Percentiles rank a stretch among this genome's conserved stretches.
phyloP scores from a whole-genome alignment of 2,329 filamentous ascomycete genomes.

The Fusarium proliferatum region DNA sequence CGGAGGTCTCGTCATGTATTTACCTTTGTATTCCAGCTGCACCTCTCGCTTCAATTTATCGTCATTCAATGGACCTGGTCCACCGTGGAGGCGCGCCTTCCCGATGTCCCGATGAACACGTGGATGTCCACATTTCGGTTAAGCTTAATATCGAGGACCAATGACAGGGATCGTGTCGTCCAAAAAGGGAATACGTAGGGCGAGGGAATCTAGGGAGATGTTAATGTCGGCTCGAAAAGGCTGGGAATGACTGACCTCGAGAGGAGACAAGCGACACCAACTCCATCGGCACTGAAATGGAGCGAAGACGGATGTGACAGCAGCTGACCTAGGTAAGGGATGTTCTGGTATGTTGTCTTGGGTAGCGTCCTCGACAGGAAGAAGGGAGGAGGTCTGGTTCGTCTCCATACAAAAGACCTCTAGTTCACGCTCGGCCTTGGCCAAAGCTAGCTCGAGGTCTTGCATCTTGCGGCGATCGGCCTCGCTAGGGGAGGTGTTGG shows the following conservation, averaged over 20 bases:
- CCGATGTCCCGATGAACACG: neutral
- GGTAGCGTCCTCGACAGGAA: neutral
- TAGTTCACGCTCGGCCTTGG: neutral
- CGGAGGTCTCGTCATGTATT: too few relatives aligned
- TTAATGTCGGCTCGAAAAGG: neutral
- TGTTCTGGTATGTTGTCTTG: too few relatives aligned
- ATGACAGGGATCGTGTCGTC: neutral
- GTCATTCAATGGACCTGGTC: neutral
- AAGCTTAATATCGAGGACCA: neutral
- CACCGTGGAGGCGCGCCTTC: neutral
- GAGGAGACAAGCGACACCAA: too few relatives aligned
- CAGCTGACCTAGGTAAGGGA: too few relatives aligned
- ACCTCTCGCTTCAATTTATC: neutral
- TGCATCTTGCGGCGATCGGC: neutral
- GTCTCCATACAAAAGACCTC: neutral
- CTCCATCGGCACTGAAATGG: too few relatives aligned
- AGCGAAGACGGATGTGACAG: too few relatives aligned
- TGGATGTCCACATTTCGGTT: neutral
- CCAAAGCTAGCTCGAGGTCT: neutral
- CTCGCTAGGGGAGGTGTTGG: neutral
- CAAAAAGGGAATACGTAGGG: neutral
- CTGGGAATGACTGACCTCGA: neutral
- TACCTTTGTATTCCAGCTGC: rapidly evolving
- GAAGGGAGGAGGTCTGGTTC: neutral
- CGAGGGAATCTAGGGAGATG: neutral